Base-by-base conservation (phyloP, 1,284 basidiomycete species). In the Mycocalia duriaeana region DNA sequence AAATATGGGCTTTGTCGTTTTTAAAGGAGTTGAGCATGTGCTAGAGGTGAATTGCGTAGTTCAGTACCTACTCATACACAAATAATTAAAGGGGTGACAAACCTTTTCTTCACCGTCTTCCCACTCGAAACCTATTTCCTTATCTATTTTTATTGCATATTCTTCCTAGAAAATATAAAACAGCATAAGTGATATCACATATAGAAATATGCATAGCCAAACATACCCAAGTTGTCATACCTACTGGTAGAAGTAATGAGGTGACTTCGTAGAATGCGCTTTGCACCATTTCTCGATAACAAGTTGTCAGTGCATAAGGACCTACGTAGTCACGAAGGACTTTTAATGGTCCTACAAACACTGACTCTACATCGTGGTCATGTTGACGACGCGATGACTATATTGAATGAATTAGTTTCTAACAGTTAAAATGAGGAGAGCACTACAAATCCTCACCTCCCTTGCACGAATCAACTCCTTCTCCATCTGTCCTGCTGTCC, bases 211-310 rank as follows among this genome's bases (percentile, higher is more conserved):
- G 63, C 59, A 60, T 61, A 65, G 20, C 46, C 20, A 1, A 43
- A 20, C 1, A 54, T 40, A 2, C 58, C 58, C 1, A 34, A 34
- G 28, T 34, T 11, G 3, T 11, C 28, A 13, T 11, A 13, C 28
- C 28, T 13, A 16, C 28, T 13, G 28, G 28, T 13, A 34, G 28
- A 13, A 13, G 28, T 13, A 34, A 34, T 46, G 25, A 3, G 61
- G 62, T 2, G 0, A 49, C 44, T 18, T 58, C 52, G 39, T 65
- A 67, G 25, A 43, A 61, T 8, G 58, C n/a, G 31, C 56, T 57
- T 8, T 43, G 14, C 36, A 55, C 43, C 60, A 64, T 62, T 36
- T 64, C 50, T 8, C 47, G 35, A 25, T 48, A 60, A 28, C 46
- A 53, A 19, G 19, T 57, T 23, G 61, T 42, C 4, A 61, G 26